These are phyloP conservation scores for Globisporangium takayamanum DNA, from an alignment of 352 stramenopile species.

Conservation along the genomic window DNA sequence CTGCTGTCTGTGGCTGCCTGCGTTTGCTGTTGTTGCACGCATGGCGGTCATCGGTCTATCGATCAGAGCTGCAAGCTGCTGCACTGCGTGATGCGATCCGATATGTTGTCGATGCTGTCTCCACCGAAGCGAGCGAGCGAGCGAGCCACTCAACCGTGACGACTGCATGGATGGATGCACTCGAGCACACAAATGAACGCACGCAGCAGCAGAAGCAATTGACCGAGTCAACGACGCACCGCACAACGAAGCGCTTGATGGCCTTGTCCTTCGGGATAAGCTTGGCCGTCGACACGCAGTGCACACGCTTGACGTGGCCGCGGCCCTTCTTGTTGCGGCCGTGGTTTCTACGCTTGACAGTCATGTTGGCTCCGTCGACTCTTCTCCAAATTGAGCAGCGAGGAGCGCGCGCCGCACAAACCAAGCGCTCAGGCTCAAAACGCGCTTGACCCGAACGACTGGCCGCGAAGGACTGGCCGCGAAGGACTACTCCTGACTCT, in stretches of 20 bases:
- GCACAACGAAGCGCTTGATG: slow-evolving; percentile 90
- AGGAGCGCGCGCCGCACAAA: slow-evolving; percentile 21
- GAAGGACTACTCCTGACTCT: too few species aligned
- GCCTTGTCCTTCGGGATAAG: slow-evolving; percentile 97
- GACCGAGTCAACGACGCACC: slow-evolving; percentile 41
- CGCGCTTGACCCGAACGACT: slow-evolving; percentile 21
- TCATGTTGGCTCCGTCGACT: slow-evolving; percentile 91
- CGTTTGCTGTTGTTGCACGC: too few species aligned
- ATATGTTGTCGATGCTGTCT: too few species aligned
- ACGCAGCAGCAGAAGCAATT: neutral
- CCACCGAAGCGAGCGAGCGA: too few species aligned
- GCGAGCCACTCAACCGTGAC: neutral
- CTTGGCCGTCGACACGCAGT: slow-evolving; percentile 98
- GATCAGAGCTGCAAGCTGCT: too few species aligned
- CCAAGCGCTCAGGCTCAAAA: slow-evolving; percentile 18
- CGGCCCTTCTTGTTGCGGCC: slow-evolving; percentile 99
- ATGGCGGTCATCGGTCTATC: too few species aligned
- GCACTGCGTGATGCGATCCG: too few species aligned
- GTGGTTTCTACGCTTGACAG: slow-evolving; percentile 98
- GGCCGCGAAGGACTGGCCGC: neutral
- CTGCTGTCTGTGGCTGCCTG: too few species aligned
- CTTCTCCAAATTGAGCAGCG: slow-evolving; percentile 79
- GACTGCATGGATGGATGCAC: neutral
- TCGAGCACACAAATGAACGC: neutral
- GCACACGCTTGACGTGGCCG: slow-evolving; percentile 98